phyloP scores from a whole-genome alignment of 176 grass and related monocot genomes.

The Zoysia japonica region DNA sequence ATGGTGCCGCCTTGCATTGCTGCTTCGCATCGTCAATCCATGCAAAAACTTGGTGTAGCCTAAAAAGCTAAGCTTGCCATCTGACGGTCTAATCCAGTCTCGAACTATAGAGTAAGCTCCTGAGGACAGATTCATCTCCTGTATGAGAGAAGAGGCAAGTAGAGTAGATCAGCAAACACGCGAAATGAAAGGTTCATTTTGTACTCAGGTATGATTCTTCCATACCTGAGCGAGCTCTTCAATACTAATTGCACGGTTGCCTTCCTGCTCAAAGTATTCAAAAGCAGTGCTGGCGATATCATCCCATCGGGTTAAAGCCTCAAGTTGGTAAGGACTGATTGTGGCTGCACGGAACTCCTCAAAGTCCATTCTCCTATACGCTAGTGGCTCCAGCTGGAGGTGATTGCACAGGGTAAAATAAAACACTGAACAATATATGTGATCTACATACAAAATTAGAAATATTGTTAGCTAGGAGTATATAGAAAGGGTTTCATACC shows the following conservation, averaged over 20 bases:
- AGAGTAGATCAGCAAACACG: background rate
- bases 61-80: slow-evolving; percentile 87
- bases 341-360: slow-evolving; percentile 88
- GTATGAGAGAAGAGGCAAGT: slow-evolving; percentile 4
- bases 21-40: slow-evolving; percentile 80
- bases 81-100: slow-evolving; percentile 83
- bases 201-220: background rate
- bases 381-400: slow-evolving; percentile 91
- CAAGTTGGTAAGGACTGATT: slow-evolving; percentile 94
- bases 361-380: slow-evolving; percentile 93
- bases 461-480: background rate
- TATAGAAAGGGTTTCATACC: slow-evolving; percentile 49
- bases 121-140: slow-evolving; percentile 93
- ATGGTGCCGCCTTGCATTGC: slow-evolving; percentile 60
- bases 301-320: slow-evolving; percentile 81
- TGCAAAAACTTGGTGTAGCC: slow-evolving; percentile 99
- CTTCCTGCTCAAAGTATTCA: slow-evolving; percentile 85
- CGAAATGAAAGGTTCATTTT: slow-evolving; percentile 13
- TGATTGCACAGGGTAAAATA: slow-evolving; percentile 39
- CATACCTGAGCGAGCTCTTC: slow-evolving; percentile 85
- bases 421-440: slow-evolving; percentile 20
- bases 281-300: slow-evolving; percentile 85
- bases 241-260: slow-evolving; percentile 81
- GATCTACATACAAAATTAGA: slow-evolving; percentile 25
- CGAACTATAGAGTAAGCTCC: slow-evolving; percentile 76